Conservation (phyloP, 1,284 basidiomycete species). For the Ceratobasidium sp. region DNA sequence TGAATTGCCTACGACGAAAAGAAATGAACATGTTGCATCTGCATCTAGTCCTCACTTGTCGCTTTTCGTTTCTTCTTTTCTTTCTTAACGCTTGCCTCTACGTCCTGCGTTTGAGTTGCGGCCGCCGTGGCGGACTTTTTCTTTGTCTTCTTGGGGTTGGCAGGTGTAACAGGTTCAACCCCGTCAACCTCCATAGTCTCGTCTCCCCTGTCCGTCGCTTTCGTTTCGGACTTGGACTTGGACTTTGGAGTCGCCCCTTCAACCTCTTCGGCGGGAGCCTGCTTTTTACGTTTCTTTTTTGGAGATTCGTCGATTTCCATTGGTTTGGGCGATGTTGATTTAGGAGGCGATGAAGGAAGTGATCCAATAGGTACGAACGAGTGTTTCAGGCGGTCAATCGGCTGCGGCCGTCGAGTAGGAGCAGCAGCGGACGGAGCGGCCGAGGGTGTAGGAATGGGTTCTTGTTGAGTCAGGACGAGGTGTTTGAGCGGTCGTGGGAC, state of each 20-base stretch:
- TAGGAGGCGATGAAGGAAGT: slow-evolving; percentile 2
- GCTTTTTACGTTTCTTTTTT: slow-evolving; percentile 31
- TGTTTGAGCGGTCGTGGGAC: slow-evolving; percentile 38
- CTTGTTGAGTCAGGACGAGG: slow-evolving; percentile 37
- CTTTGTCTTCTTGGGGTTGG: not conserved
- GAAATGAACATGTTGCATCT: not conserved
- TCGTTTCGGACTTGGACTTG: not conserved
- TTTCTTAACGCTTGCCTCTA: not conserved
- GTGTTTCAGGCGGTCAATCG: slow-evolving; percentile 39
- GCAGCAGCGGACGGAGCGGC: not conserved
- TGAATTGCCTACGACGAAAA: not conserved
- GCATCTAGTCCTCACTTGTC: slow-evolving; percentile 1
- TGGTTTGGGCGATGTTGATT: not conserved
- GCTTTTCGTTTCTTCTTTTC: slow-evolving; percentile 31
- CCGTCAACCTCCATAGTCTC: slow-evolving; percentile 14
- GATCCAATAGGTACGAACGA: slow-evolving; percentile 39
- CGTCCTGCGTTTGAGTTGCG: not conserved
- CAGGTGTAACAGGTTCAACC: not conserved
- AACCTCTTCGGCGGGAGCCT: not conserved
- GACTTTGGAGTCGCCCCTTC: not conserved
- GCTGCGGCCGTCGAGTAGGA: slow-evolving; percentile 39
- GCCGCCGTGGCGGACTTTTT: slow-evolving; percentile 1
- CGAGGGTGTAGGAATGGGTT: slow-evolving; percentile 31
- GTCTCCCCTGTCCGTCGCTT: not conserved
- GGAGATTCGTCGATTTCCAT: slow-evolving; percentile 27